Conservation (phyloP, 148 eudicot species). For the Vaccinium corymbosum region DNA sequence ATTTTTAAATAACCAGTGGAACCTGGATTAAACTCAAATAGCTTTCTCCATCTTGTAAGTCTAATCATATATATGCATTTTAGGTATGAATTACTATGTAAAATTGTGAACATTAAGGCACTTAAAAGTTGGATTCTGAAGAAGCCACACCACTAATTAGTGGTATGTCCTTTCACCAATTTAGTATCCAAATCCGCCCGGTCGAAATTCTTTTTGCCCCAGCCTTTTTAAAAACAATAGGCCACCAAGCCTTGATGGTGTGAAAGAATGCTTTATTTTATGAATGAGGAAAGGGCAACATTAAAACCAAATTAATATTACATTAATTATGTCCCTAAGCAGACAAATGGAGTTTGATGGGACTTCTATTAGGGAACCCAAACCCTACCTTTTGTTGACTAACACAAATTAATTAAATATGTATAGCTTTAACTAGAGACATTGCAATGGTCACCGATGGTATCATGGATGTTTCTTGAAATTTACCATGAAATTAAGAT, state of each 20-base stretch:
- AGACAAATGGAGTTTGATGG: not conserved
- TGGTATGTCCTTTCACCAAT: not conserved
- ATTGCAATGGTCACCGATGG: not conserved
- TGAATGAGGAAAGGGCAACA: not conserved
- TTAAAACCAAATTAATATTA: not conserved
- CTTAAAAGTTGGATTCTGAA: not conserved
- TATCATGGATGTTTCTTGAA: not conserved
- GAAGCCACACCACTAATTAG: not conserved
- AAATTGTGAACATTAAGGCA: not conserved
- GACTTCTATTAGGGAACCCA: not conserved
- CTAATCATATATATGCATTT: not conserved
- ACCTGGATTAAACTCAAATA: not conserved
- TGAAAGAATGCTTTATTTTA: conserved; percentile 15
- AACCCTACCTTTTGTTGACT: conserved; percentile 18
- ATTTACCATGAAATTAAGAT: not conserved
- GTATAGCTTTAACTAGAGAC: not conserved
- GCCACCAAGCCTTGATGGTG: conserved; percentile 15
- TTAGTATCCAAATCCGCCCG: not conserved
- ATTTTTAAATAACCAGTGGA: not conserved
- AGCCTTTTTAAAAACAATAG: conserved; percentile 20
- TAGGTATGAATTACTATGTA: not conserved
- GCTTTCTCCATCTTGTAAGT: not conserved
- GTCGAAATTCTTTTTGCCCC: conserved; percentile 20
- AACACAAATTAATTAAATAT: conserved; percentile 6
- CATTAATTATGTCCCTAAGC: not conserved